These are phyloP conservation scores for Ilyonectria mors-panacis DNA, from an alignment of 2,329 filamentous ascomycete genomes.

Conservation along the genomic window DNA sequence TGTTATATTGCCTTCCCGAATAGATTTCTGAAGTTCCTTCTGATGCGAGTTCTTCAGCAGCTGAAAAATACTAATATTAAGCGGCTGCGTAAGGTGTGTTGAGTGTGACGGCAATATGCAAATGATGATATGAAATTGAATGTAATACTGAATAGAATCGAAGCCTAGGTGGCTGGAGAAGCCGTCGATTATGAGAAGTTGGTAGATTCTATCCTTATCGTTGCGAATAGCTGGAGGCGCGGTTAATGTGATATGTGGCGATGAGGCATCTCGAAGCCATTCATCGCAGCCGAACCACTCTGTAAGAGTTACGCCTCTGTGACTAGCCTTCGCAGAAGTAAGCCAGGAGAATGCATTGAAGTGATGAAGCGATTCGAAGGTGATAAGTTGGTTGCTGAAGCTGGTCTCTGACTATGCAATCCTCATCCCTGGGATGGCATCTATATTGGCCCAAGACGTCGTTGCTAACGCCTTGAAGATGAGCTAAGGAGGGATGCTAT, in stretches of 20 bases:
- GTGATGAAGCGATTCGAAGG: background rate
- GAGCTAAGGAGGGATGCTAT: background rate
- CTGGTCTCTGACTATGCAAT: too few species aligned
- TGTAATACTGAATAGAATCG: too few species aligned
- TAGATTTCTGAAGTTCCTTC: background rate
- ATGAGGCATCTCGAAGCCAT: background rate
- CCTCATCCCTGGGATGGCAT: too few species aligned
- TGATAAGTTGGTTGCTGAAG: background rate
- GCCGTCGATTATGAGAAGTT: background rate
- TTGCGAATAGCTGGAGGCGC: background rate
- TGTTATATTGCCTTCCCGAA: slow-evolving; percentile 7
- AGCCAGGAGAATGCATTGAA: background rate
- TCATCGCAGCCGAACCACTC: slow-evolving; percentile 19
- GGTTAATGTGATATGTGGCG: background rate
- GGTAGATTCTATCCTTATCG: background rate
- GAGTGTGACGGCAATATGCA: background rate
- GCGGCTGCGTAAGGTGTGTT: background rate
- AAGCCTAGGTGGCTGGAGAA: background rate
- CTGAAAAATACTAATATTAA: too few species aligned
- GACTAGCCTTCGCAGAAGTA: background rate
- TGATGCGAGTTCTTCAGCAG: background rate
- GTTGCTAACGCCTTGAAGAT: too few species aligned
- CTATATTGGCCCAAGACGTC: too few species aligned
- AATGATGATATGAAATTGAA: too few species aligned
- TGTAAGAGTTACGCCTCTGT: background rate